Evolutionary conservation across 208 protist genomes (phyloP).

Genomic region (Angomonas desouzai): DNA sequence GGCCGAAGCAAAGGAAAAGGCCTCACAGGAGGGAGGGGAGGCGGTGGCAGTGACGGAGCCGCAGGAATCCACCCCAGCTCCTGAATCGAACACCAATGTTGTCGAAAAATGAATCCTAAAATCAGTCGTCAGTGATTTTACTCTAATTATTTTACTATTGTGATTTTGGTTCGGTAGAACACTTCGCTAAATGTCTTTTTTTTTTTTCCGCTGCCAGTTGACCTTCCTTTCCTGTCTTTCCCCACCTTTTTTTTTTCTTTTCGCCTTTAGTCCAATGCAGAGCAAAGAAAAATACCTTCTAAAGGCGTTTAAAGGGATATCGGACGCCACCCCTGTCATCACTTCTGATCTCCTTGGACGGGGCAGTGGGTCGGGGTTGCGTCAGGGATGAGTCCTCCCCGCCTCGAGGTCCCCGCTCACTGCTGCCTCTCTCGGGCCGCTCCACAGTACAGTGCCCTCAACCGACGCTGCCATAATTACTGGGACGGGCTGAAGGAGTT

Average conservation of each 20-base stretch:
- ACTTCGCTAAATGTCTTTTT: neutral
- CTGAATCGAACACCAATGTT: neutral
- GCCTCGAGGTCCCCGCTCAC: neutral
- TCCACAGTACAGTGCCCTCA: constrained; percentile 4
- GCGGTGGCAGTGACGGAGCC: neutral
- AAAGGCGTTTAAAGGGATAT: neutral
- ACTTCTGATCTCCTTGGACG: neutral
- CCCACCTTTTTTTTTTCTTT: neutral
- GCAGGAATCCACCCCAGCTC: neutral
- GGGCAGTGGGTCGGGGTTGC: neutral
- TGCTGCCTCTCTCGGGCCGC: neutral
- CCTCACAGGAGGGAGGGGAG: constrained; percentile 1
- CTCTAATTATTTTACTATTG: neutral
- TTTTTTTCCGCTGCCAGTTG: neutral
- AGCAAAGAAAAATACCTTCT: constrained; percentile 2
- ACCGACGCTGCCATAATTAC: constrained; percentile 10
- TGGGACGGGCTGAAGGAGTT: constrained; percentile 10
- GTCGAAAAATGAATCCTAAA: neutral
- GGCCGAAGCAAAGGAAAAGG: neutral
- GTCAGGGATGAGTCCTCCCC: neutral
- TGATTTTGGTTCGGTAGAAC: neutral
- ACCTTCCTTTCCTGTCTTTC: neutral
- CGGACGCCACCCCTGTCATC: neutral
- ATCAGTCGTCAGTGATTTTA: neutral
- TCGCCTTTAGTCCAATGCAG: neutral